A percentile compares a stretch with the other conserved stretches of the same genome.
phyloP scores from a whole-genome alignment of 306 rosid species.

The Canavalia ensiformis region DNA sequence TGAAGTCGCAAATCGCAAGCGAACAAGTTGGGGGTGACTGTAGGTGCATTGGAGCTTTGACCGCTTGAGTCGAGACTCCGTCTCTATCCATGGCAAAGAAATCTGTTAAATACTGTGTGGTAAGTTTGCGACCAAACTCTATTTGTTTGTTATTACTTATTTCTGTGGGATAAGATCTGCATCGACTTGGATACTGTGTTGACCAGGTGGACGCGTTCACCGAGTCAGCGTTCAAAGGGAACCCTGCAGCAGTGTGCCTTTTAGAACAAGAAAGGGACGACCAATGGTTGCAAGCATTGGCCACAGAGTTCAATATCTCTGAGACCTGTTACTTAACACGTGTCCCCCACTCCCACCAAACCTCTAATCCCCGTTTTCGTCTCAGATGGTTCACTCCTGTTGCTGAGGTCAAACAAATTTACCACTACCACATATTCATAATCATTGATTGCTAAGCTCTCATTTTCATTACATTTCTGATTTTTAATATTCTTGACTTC shows the following conservation, averaged over 20 bases:
- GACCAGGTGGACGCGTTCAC: slow-evolving; percentile 77
- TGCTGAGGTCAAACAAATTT: slow-evolving; percentile 53
- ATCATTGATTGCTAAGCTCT: background rate
- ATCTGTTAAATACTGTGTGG: slow-evolving; percentile 69
- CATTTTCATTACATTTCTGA: too few species aligned
- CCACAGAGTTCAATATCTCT: slow-evolving; percentile 69
- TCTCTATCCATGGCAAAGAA: slow-evolving; percentile 54
- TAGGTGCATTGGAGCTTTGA: background rate
- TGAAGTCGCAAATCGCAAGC: background rate
- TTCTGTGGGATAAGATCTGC: background rate
- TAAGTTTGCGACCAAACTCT: slow-evolving; percentile 2
- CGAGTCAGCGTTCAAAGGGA: slow-evolving; percentile 75
- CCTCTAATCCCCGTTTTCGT: slow-evolving; percentile 58
- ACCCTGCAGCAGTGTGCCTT: slow-evolving; percentile 80
- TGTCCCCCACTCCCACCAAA: slow-evolving; percentile 23
- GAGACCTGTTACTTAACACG: slow-evolving; percentile 61
- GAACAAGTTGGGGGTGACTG: background rate
- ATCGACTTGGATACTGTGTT: background rate
- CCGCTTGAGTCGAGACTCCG: background rate
- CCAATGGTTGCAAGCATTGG: slow-evolving; percentile 68
- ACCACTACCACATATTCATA: too few species aligned
- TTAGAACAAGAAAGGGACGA: slow-evolving; percentile 69
- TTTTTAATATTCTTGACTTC: background rate
- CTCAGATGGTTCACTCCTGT: slow-evolving; percentile 91
- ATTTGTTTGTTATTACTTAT: background rate